phyloP scores from a whole-genome alignment of 805 yeast genomes.

The Gaillardinia entomophila region DNA sequence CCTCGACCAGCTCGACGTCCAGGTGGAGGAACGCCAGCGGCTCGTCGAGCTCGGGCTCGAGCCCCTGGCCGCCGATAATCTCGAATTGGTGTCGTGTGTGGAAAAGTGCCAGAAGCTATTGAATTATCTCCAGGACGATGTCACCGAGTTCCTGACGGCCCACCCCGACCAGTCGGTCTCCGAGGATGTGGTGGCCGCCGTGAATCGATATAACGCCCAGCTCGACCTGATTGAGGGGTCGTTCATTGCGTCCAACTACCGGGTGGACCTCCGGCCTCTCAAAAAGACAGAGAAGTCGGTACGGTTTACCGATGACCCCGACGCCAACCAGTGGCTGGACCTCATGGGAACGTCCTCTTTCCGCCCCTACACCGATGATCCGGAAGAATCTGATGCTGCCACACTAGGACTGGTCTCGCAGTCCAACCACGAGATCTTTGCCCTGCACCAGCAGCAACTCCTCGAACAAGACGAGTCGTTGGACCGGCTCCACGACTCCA shows the following conservation, averaged over 20 bases:
- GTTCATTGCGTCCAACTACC: not conserved
- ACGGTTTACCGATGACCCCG: constrained; percentile 30
- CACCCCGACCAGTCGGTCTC: not conserved
- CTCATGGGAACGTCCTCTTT: constrained; percentile 31
- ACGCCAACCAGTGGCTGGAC: constrained; percentile 17
- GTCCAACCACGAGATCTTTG: constrained; percentile 36
- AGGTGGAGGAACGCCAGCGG: constrained; percentile 28
- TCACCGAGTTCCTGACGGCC: constrained; percentile 6
- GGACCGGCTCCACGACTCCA: constrained; percentile 27
- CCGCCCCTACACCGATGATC: constrained; percentile 30
- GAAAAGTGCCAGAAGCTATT: constrained; percentile 21
- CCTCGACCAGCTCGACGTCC: constrained; percentile 22
- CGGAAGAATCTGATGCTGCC: constrained; percentile 8
- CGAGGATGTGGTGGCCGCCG: not conserved
- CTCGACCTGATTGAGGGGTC: not conserved
- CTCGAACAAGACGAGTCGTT: constrained; percentile 33
- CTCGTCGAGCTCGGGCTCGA: constrained; percentile 23
- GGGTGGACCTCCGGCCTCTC: constrained; percentile 2
- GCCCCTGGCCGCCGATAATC: constrained; percentile 35
- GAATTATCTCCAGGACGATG: constrained; percentile 23
- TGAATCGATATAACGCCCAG: constrained; percentile 1
- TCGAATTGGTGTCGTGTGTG: constrained; percentile 26
- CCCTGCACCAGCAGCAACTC: constrained; percentile 36
- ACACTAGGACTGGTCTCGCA: constrained; percentile 2
- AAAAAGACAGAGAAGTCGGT: constrained; percentile 22